Base-by-base conservation (phyloP, 768 basidiomycete genomes). In the Tricholoma hemisulphureum region DNA sequence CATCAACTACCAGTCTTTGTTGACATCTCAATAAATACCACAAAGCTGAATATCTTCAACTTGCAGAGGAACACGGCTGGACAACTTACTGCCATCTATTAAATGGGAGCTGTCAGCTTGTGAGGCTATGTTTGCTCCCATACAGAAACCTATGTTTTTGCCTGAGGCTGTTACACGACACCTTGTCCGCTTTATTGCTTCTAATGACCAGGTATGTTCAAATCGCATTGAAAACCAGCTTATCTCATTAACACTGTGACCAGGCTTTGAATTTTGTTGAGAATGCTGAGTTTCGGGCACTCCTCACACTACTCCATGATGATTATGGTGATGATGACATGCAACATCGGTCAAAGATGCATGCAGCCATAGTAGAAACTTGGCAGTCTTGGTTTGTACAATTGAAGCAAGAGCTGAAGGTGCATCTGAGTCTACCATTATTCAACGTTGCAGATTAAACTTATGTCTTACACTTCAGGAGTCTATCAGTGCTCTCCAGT, bases 221-320 rank as follows among this genome's bases (percentile, higher is more conserved):
- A 23, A 8, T 45, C 8, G 26, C 10, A 23, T 29, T 24, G 11
- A 2, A 21, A n/a, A 37, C 2, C 11, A 18, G 26, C 55, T 24
- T 21, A 2, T 54, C 23, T 23, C 56, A 37, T 55, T 53, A 43
- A 5, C 14, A 43, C 21, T 49, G 14, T 6, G 8, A 49, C 31
- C 28, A 70, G 69, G 67, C 69, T 3, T 61, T 71, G 18, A 70
- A 67, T 51, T 58, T 73, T 24, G 58, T 72, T 20, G 65, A 72
- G 41, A 59, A 64, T 45, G 58, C 21, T 11, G 65, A 70, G 29
- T 72, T 73, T 49, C 28, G 63, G 6, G 45, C 61, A 28, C 64
- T 73, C 5, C 55, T 72, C 14, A 60, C 68, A 13, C 51, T 69
- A 11, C 57, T 72, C 14, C 41, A 53, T 18, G 56, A 65, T 16